Percentiles rank a stretch among this genome's conserved stretches.
Conservation (phyloP, 148 eudicot genomes). For the Cornus controversa region DNA sequence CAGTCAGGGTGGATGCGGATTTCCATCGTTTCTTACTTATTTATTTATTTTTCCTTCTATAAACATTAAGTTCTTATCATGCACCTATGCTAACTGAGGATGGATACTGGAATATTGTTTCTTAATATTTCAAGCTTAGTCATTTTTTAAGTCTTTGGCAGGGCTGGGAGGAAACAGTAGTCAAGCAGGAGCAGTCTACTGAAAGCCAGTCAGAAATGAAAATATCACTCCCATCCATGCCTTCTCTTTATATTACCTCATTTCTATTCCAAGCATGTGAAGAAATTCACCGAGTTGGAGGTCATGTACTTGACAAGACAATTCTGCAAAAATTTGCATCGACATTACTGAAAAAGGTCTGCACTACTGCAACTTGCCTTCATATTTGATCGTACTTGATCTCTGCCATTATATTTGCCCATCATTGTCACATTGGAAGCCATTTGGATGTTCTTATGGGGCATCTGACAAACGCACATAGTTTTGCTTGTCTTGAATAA, state of each 20-base stretch:
- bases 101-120: not conserved
- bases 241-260: slow-evolving; percentile 83
- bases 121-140: not conserved
- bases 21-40: not conserved
- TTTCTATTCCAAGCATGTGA: slow-evolving; percentile 84
- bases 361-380: slow-evolving; percentile 2
- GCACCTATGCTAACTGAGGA: not conserved
- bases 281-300: slow-evolving; percentile 93
- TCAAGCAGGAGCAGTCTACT: slow-evolving; percentile 76
- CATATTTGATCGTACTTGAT: not conserved
- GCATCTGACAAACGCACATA: not conserved
- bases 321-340: slow-evolving; percentile 73
- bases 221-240: slow-evolving; percentile 87
- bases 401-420: not conserved
- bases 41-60: too few relatives aligned
- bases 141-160: slow-evolving; percentile 27
- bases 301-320: slow-evolving; percentile 85
- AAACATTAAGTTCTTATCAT: not conserved
- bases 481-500: not conserved
- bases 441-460: not conserved
- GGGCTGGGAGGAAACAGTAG: slow-evolving; percentile 98
- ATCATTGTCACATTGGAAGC: not conserved
- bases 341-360: slow-evolving; percentile 76
- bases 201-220: slow-evolving; percentile 78
- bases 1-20: not conserved